Conservation (phyloP, 2,329 filamentous ascomycete genomes). For the Calonectria pseudoturangicola region DNA sequence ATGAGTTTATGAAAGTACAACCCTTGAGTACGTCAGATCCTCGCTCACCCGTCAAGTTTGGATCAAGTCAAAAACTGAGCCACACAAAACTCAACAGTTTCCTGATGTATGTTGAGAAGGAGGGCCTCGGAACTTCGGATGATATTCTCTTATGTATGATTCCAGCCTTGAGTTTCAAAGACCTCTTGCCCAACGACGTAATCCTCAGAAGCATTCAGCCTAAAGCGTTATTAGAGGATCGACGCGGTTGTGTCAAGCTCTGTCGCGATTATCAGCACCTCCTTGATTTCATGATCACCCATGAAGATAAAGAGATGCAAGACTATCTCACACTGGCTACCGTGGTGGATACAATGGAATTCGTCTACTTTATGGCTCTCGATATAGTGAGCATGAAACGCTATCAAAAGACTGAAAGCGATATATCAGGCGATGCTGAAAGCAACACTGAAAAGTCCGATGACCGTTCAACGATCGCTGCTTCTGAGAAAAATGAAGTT, state of each 20-base stretch:
- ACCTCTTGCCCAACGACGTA: background rate
- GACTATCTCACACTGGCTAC: background rate
- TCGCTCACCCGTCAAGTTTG: background rate
- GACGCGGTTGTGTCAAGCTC: background rate
- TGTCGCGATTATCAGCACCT: background rate
- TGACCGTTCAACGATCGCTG: no score
- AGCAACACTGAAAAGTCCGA: background rate
- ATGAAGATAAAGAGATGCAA: background rate
- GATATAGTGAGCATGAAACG: background rate
- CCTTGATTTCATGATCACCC: background rate
- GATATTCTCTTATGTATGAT: background rate
- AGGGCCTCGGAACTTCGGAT: background rate
- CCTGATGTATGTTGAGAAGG: background rate
- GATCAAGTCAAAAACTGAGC: background rate
- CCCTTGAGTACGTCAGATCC: background rate
- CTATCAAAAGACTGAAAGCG: background rate
- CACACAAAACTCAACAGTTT: background rate
- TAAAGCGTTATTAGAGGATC: background rate
- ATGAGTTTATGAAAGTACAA: background rate
- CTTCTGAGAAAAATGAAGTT: no score
- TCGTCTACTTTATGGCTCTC: background rate
- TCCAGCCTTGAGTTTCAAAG: background rate
- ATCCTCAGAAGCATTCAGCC: background rate
- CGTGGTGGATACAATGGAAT: background rate
- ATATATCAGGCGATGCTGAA: background rate